Base-by-base conservation (phyloP, 2,329 filamentous ascomycete species). In the Epichloe gansuensis region DNA sequence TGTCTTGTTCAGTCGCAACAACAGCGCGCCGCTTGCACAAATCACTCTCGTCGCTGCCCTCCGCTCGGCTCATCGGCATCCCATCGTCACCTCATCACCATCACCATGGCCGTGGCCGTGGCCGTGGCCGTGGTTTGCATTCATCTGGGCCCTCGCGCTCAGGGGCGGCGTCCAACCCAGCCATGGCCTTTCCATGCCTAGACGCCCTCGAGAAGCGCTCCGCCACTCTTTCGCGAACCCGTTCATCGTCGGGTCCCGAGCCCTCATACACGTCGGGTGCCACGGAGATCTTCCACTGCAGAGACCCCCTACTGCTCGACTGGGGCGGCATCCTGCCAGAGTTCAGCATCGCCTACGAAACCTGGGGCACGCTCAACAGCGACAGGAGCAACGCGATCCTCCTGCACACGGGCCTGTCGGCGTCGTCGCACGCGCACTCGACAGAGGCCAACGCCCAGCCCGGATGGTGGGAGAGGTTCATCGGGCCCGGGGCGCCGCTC, bases 381-480 rank as follows among this genome's bases (percentile, higher is more conserved):
- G 82, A 89, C 68, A 85, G 79, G 67, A 88, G 81, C 64, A 98
- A 98, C 66, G 89, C 84, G 4, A 93, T 98, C 55, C 76, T 98
- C 8, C 72, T 98, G 2, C 89, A 97, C 66, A 98, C 93, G 0
- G 93, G 93, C 8, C 76, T 98, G 5, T 96, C 90, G 0, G 93
- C 93, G n/a, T 96, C 90, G 6, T 97, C 90, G 53, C 93, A 98
- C 70, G 93, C 93, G 2, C 90, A 90, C 64, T 96, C 89, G 53
- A 97, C 91, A n/a, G 76, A 80, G 50, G 73, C 75, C 9, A 98
- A 98, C 66, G 79, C 87, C 0, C 86, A 90, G 66, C 85, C 89
- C 0, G 93, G 93, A 3, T 98, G 93, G 93, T 98, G 93, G 93
- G 93, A 98, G 70, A 91, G 86, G 67, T 98, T 98, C 66, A 97